Conservation (phyloP, 2,329 filamentous ascomycete genomes). For the Scedosporium boydii region DNA sequence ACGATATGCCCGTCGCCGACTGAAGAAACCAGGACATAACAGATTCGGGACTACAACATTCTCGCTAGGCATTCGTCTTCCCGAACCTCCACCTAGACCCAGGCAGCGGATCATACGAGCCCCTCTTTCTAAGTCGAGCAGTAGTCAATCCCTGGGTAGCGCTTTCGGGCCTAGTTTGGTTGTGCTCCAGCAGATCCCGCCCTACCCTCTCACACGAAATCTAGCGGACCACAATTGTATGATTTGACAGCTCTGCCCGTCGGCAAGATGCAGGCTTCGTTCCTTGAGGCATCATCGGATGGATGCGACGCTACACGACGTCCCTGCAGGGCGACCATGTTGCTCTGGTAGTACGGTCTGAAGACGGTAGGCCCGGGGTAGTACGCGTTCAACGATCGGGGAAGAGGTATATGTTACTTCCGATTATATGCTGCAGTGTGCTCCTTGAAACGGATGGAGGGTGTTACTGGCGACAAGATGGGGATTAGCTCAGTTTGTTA, state of each 20-base stretch:
- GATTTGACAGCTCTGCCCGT: background rate
- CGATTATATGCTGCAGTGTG: background rate
- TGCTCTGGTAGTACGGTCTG: background rate
- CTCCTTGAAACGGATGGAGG: background rate
- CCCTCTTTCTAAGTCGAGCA: background rate
- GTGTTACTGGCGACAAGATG: background rate
- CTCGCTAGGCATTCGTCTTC: background rate
- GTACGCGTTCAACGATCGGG: background rate
- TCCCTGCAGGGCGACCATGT: background rate
- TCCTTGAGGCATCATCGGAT: background rate
- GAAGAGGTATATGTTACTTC: conserved; percentile 3
- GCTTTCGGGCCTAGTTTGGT: background rate
- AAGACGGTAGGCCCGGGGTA: background rate
- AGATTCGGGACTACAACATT: background rate
- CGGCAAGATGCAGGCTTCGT: background rate
- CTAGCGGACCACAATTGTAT: background rate
- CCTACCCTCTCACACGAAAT: background rate
- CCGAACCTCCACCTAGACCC: background rate
- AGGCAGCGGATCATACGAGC: background rate
- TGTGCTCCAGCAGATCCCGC: background rate
- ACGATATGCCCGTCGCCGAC: background rate
- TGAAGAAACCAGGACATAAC: conserved; percentile 2
- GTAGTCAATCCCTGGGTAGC: no score
- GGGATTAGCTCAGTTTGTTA: background rate
- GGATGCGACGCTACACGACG: background rate